Evolutionary conservation across 495 filamentous ascomycete species (phyloP).

Genomic region (Cercophora samala): DNA sequence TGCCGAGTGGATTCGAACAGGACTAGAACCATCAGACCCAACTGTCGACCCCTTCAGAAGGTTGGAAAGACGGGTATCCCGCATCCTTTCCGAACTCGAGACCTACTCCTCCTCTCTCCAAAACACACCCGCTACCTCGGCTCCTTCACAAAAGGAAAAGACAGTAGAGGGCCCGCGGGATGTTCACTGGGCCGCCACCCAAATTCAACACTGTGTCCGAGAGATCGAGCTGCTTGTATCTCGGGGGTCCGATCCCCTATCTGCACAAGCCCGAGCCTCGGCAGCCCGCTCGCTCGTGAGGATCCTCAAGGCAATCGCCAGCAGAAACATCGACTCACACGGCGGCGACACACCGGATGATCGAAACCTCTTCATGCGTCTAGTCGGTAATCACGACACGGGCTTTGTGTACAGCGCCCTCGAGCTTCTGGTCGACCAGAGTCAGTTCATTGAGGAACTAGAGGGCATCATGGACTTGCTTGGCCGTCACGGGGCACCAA

Average conservation of each 20-base stretch:
- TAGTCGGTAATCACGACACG: slow-evolving; percentile 37
- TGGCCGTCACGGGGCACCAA: slow-evolving; percentile 27
- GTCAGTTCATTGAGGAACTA: slow-evolving; percentile 34
- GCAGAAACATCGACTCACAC: slow-evolving; percentile 32
- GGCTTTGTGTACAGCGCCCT: slow-evolving; percentile 41
- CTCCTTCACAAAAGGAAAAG: slow-evolving; percentile 25
- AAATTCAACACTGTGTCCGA: slow-evolving; percentile 34
- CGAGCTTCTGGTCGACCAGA: slow-evolving; percentile 38
- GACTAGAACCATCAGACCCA: slow-evolving; percentile 36
- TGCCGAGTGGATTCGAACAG: slow-evolving; percentile 40
- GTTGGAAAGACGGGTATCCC: slow-evolving; percentile 37
- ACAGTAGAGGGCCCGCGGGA: slow-evolving; percentile 27
- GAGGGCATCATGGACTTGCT: slow-evolving; percentile 32
- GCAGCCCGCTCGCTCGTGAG: slow-evolving; percentile 41
- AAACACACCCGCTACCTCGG: slow-evolving; percentile 9
- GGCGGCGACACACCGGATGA: slow-evolving; percentile 22
- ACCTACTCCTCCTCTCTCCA: slow-evolving; percentile 28
- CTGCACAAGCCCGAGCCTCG: slow-evolving; percentile 32
- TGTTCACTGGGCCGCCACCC: slow-evolving; percentile 39
- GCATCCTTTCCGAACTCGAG: slow-evolving; percentile 40
- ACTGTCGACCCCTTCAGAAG: slow-evolving; percentile 41
- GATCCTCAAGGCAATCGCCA: slow-evolving; percentile 39
- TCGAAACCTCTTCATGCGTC: slow-evolving; percentile 38
- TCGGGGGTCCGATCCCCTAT: slow-evolving; percentile 35
- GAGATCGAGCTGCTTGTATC: slow-evolving; percentile 38